Conservation (phyloP, 805 yeast species). For the Allodekkera sacchari region DNA sequence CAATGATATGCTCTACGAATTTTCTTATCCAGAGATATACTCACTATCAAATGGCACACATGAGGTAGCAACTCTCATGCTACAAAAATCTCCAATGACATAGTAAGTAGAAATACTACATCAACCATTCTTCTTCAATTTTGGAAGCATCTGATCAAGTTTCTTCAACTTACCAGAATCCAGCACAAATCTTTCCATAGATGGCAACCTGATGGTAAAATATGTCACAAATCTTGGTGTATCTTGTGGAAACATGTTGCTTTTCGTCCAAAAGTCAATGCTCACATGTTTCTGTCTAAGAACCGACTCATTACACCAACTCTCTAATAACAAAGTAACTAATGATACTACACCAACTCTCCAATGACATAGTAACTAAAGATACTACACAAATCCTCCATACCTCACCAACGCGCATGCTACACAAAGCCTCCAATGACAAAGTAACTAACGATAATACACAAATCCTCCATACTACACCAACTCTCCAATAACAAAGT, state of each 20-base stretch:
- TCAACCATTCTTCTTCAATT: slow-evolving; percentile 74
- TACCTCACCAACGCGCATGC: slow-evolving; percentile 88
- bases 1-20: too few relatives aligned
- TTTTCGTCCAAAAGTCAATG: slow-evolving; percentile 53
- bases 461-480: too few relatives aligned
- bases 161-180: slow-evolving; percentile 88
- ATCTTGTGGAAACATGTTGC: slow-evolving; percentile 61
- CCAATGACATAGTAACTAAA: too few relatives aligned
- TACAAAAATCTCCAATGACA: too few relatives aligned
- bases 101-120: too few relatives aligned
- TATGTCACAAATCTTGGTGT: slow-evolving; percentile 56
- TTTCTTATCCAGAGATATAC: too few relatives aligned
- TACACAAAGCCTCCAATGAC: slow-evolving; percentile 93
- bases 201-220: slow-evolving; percentile 82
- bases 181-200: slow-evolving; percentile 90
- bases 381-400: too few relatives aligned
- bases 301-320: slow-evolving; percentile 52
- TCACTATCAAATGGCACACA: too few relatives aligned
- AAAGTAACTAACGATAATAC: slow-evolving; percentile 80
- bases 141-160: slow-evolving; percentile 71
- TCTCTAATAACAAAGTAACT: slow-evolving; percentile 57
- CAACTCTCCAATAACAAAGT: too few relatives aligned
- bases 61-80: too few relatives aligned
- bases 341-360: too few relatives aligned
- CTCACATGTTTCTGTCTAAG: slow-evolving; percentile 42